Evolutionary conservation across 179 eudicot genomes (phyloP).

Genomic region (Silene coronaria): DNA sequence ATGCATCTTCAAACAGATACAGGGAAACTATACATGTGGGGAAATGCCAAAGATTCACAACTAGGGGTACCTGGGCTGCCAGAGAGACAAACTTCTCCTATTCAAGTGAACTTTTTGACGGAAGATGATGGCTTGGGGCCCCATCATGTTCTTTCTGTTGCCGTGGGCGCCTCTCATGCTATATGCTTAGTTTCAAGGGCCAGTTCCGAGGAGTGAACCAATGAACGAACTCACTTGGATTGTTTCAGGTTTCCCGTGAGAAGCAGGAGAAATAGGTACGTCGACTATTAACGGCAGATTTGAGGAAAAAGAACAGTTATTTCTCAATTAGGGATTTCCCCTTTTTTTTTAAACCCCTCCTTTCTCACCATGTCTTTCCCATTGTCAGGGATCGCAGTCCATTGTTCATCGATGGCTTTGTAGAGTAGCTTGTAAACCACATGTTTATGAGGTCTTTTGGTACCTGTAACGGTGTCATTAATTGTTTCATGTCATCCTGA

Average conservation of each 20-base stretch:
- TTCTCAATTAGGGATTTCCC: background rate
- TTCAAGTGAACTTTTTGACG: conserved; percentile 68
- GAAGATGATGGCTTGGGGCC: conserved; percentile 68
- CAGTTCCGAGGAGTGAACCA: conserved; percentile 15
- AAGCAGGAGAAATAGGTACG: background rate
- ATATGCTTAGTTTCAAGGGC: conserved; percentile 69
- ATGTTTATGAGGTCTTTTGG: background rate
- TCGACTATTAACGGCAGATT: background rate
- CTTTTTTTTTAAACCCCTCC: background rate
- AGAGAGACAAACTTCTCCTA: conserved; percentile 60
- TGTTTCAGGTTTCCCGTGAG: background rate
- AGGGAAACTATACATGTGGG: conserved; percentile 97
- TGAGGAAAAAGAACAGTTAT: background rate
- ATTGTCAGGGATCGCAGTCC: background rate
- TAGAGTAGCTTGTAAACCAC: background rate
- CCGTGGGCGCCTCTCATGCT: conserved; percentile 81
- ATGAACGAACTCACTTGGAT: background rate
- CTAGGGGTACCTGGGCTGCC: conserved; percentile 90
- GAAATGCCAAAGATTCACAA: conserved; percentile 75
- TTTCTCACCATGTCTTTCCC: background rate
- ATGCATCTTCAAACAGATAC: conserved; percentile 40
- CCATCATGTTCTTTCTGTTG: conserved; percentile 58
- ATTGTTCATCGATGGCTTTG: background rate
- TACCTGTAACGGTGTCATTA: background rate
- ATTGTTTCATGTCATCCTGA: background rate